These are phyloP conservation scores for Bruguiera sexangula DNA, from an alignment of 345 rosid species.

Conservation along the genomic window DNA sequence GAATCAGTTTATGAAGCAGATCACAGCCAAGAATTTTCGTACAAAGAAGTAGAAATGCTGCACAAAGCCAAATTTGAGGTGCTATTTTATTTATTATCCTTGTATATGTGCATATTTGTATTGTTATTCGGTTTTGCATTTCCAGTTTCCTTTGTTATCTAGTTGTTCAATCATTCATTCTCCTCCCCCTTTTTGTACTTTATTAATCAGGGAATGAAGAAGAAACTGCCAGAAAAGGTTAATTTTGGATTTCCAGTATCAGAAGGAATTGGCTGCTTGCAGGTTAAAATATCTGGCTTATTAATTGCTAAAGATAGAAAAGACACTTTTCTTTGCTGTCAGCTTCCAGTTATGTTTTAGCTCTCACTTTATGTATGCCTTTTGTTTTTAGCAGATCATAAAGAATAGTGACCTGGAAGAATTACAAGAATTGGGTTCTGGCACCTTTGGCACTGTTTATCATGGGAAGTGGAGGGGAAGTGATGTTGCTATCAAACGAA, in stretches of 20 bases:
- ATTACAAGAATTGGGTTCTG: constrained; percentile 34
- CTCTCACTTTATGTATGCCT: constrained; percentile 1
- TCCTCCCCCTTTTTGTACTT: neutral
- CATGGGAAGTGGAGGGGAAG: constrained; percentile 47
- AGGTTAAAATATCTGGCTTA: constrained; percentile 37
- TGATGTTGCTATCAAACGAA: constrained; percentile 41
- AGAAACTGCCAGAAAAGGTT: constrained; percentile 39
- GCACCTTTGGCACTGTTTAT: constrained; percentile 39
- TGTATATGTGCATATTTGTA: neutral
- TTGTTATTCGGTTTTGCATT: neutral
- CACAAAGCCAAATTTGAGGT: constrained; percentile 56
- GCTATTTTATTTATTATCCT: constrained; percentile 6
- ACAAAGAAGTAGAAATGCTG: constrained; percentile 28
- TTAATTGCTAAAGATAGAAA: neutral
- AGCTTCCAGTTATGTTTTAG: neutral
- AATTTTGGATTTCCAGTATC: constrained; percentile 51
- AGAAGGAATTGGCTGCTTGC: constrained; percentile 55
- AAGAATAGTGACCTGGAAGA: constrained; percentile 32
- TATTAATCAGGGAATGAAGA: constrained; percentile 43
- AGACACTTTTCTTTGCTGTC: neutral
- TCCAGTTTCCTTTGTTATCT: neutral
- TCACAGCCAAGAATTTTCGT: constrained; percentile 26
- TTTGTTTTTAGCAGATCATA: constrained; percentile 27
- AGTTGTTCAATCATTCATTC: too few species aligned
- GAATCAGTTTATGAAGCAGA: constrained; percentile 27